Conservation (phyloP, 257 asterid species). For the Solanum tarapatanum region DNA sequence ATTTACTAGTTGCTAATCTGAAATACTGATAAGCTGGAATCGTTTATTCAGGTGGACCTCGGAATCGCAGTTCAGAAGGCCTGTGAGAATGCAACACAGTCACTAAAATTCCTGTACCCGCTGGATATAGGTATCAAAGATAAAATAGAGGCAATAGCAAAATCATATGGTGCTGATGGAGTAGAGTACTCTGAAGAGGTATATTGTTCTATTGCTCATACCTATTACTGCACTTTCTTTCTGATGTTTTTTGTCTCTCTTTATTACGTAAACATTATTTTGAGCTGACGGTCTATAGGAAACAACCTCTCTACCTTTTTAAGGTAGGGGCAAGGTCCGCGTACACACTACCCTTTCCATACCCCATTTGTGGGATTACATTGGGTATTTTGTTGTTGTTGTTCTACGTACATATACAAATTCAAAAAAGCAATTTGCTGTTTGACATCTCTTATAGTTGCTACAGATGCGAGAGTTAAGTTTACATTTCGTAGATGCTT, state of each 20-base stretch:
- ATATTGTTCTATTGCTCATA: neutral
- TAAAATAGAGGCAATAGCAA: slow-evolving; percentile 89
- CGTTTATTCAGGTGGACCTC: slow-evolving; percentile 64
- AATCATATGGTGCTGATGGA: slow-evolving; percentile 90
- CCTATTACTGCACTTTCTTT: neutral
- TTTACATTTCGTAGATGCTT: neutral
- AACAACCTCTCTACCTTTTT: neutral
- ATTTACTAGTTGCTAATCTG: neutral
- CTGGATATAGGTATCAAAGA: slow-evolving; percentile 73
- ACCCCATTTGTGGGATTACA: neutral
- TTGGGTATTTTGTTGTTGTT: neutral
- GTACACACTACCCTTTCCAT: neutral
- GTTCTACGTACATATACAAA: neutral
- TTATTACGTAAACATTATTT: neutral
- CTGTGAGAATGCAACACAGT: slow-evolving; percentile 64
- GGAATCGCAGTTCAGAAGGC: slow-evolving; percentile 88
- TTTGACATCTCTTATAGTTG: neutral
- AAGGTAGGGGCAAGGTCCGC: neutral
- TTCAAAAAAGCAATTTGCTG: neutral
- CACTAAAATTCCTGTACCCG: slow-evolving; percentile 78
- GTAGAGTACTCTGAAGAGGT: slow-evolving; percentile 96
- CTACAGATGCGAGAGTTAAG: neutral
- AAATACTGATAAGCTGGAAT: neutral
- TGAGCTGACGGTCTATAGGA: neutral
- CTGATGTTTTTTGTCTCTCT: neutral